These are phyloP conservation scores for Trametes versicolor DNA, from an alignment of 1,284 basidiomycete species.

Conservation along the genomic window DNA sequence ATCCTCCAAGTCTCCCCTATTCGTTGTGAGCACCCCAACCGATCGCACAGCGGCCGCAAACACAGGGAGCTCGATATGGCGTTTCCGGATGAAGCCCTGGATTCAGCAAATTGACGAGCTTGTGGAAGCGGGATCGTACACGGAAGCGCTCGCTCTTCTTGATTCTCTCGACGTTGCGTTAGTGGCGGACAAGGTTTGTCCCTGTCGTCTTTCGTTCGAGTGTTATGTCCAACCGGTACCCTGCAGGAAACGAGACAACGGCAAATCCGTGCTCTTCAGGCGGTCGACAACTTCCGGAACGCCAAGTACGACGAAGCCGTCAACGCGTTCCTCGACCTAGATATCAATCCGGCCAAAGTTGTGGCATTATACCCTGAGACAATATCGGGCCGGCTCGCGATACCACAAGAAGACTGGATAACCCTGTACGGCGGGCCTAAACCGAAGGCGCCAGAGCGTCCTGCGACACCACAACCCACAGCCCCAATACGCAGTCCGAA, in stretches of 20 bases:
- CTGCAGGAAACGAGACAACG: slow-evolving; percentile 61
- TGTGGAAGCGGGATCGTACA: slow-evolving; percentile 75
- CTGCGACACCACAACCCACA: slow-evolving; percentile 21
- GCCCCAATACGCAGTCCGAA: slow-evolving; percentile 37
- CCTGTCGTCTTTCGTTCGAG: not conserved
- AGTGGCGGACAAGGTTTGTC: slow-evolving; percentile 73
- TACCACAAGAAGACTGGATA: slow-evolving; percentile 83
- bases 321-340: slow-evolving; percentile 87
- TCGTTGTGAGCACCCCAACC: slow-evolving; percentile 76
- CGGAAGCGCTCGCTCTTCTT: slow-evolving; percentile 85
- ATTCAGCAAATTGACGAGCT: slow-evolving; percentile 88
- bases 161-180: slow-evolving; percentile 72
- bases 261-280: slow-evolving; percentile 75
- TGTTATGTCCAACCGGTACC: not conserved
- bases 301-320: slow-evolving; percentile 82
- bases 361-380: slow-evolving; percentile 88
- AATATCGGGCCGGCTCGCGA: slow-evolving; percentile 83
- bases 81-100: slow-evolving; percentile 78
- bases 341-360: slow-evolving; percentile 94
- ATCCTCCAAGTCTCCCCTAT: slow-evolving; percentile 65
- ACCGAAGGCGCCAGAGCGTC: slow-evolving; percentile 48
- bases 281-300: slow-evolving; percentile 79
- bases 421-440: slow-evolving; percentile 85
- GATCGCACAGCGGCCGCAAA: slow-evolving; percentile 69
- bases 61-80: slow-evolving; percentile 85